Evolutionary conservation across 768 basidiomycete genomes (phyloP).

Genomic region (Candolleomyces efflorescens): DNA sequence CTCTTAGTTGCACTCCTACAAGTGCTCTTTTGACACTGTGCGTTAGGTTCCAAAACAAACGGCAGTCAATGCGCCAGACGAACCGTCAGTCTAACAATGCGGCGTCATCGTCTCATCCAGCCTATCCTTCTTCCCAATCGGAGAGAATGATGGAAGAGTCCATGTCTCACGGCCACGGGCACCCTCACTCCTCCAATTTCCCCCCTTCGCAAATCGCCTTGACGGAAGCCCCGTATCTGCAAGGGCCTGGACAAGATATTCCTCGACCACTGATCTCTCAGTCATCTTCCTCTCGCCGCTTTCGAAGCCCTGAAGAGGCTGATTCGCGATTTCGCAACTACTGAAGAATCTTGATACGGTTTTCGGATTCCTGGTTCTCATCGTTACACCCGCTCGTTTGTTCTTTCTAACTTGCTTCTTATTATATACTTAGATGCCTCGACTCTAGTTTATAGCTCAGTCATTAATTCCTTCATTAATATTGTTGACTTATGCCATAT

Average conservation of each 20-base stretch:
- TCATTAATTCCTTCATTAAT: conserved; percentile 38
- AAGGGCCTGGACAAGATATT: conserved; percentile 14
- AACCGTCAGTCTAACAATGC: conserved; percentile 57
- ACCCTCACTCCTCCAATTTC: conserved; percentile 16
- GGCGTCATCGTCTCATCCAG: conserved; percentile 41
- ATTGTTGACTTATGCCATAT: conserved; percentile 13
- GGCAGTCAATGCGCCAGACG: conserved; percentile 78
- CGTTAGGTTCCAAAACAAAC: conserved; percentile 82
- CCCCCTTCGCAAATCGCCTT: conserved; percentile 3
- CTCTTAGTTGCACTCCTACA: conserved; percentile 12
- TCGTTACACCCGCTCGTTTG: conserved; percentile 38
- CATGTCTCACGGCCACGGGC: conserved; percentile 26
- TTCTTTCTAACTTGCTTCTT: conserved; percentile 33
- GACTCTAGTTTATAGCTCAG: conserved; percentile 23
- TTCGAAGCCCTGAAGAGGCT: conserved; percentile 34
- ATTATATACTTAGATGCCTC: conserved; percentile 32
- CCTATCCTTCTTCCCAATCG: conserved; percentile 36
- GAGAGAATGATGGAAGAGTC: conserved; percentile 35
- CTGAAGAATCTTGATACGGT: conserved; percentile 32
- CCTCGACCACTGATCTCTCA: conserved; percentile 24
- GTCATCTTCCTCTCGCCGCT: conserved; percentile 39
- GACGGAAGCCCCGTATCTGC: conserved; percentile 8
- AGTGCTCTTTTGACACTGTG: conserved; percentile 16
- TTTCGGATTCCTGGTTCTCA: conserved; percentile 22
- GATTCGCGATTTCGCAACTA: conserved; percentile 47